These are phyloP conservation scores for Suhomyces panamericanus DNA, from an alignment of 1,139 yeast species.

Conservation along the genomic window DNA sequence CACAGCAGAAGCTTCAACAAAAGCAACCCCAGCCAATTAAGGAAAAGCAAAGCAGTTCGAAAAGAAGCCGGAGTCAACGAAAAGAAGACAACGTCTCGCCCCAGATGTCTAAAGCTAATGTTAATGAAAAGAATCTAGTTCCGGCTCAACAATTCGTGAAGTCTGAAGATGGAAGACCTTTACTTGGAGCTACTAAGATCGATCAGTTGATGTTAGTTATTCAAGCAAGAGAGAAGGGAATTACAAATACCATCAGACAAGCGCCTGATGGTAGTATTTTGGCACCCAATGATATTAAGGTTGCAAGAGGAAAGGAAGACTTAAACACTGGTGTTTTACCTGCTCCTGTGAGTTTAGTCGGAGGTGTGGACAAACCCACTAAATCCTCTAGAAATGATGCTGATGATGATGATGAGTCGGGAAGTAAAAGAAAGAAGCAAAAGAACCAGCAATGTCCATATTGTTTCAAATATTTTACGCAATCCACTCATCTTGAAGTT, in stretches of 20 bases:
- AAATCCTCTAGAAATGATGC: conserved; percentile 23
- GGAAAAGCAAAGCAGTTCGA: conserved; percentile 1
- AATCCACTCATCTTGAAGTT: conserved; percentile 75
- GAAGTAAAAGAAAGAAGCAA: conserved; percentile 34
- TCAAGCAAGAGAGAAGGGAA: conserved; percentile 80
- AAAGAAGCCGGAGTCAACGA: neutral
- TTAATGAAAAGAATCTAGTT: conserved; percentile 26
- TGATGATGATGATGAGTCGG: conserved; percentile 22
- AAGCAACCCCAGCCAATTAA: conserved; percentile 1
- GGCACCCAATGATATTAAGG: conserved; percentile 26
- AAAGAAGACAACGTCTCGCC: conserved; percentile 1
- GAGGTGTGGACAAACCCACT: conserved; percentile 75
- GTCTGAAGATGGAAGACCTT: conserved; percentile 62
- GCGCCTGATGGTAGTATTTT: conserved; percentile 61
- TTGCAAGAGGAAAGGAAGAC: conserved; percentile 20
- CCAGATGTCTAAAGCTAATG: neutral
- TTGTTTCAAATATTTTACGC: conserved; percentile 69
- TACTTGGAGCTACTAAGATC: conserved; percentile 82
- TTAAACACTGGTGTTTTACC: conserved; percentile 48
- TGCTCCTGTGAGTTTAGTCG: conserved; percentile 66
- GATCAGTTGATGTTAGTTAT: conserved; percentile 88
- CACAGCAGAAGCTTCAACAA: neutral
- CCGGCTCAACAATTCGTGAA: conserved; percentile 49
- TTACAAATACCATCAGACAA: conserved; percentile 58
- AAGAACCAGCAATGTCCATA: conserved; percentile 69